Base-by-base conservation (phyloP, 2,329 filamentous ascomycete species). In the Stemphylium beticola region DNA sequence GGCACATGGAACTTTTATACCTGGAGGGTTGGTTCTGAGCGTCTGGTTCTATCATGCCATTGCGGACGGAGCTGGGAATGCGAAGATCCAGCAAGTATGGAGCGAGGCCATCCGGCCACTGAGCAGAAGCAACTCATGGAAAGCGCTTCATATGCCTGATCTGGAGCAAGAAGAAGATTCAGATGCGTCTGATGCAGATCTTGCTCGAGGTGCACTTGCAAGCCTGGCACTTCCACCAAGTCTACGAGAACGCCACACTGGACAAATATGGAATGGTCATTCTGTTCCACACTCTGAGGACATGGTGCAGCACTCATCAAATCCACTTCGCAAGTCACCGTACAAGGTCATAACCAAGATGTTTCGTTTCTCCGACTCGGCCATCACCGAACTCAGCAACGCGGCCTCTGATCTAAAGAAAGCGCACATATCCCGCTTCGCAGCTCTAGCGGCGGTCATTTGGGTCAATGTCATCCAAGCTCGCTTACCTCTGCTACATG, bases 21-120 rank as follows among this genome's bases (percentile, higher is more conserved):
- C 57, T 1, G 66, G 65, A n/a, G 69, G 69, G 1, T 53, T 72
- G 8, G 53, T 72, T 8, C 40, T 72, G 17, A 71, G 67, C 37
- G 46, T 65, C 1, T 71, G 68, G 55, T 51, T 57, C 8, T 59
- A 70, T 50, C 69, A 73, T 49, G 57, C 50, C 22, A 56, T 64
- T 14, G 32, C 58, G 9, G 67, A 70, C 41, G 64, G 62, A 4
- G 54, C 39, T 3, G 64, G 62, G 0, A 56, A 64, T 10, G 49
- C 55, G 7, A 54, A 43, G 14, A 48, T 68, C 0, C 63, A 60
- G 22, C 34, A 58, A 18, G 18, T 51, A 1, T 68, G 62, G 64
- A 62, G 59, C 20, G 20, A 34, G 3, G 20, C 58, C 9, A 47
- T 50, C 4, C 24, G 29, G 11, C 34, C 18, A 5, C 9, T 37